A percentile compares a stretch with the other conserved stretches of the same genome.
Conservation (phyloP, 2,329 filamentous ascomycete species). For the Colletotrichum endophyticum region DNA sequence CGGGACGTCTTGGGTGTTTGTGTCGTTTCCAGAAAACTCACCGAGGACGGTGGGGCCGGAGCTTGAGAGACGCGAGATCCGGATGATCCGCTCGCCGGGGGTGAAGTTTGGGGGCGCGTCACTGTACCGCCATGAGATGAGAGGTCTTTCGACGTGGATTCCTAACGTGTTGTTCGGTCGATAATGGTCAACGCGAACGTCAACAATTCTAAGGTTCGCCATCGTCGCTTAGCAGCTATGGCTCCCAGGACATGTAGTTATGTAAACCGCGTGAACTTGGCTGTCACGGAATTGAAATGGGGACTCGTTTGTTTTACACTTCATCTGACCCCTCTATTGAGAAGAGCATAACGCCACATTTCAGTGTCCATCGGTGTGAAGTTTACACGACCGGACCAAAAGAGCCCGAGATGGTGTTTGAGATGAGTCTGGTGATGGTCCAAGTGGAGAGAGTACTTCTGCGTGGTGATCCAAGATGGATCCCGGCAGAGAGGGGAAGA, state of each 20-base stretch:
- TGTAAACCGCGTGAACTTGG: accelerated
- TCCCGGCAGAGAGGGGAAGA: background rate
- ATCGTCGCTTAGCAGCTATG: background rate
- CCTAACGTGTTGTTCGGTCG: slow-evolving; percentile 37
- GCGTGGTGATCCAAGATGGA: background rate
- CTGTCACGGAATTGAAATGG: background rate
- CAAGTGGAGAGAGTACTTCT: background rate
- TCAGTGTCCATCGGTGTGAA: background rate
- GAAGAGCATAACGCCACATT: background rate
- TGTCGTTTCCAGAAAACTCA: slow-evolving; percentile 29
- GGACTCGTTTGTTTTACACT: background rate
- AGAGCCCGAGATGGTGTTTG: background rate
- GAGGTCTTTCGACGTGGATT: slow-evolving; percentile 45
- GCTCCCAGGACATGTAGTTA: accelerated
- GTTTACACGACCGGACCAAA: background rate
- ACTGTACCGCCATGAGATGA: slow-evolving; percentile 51
- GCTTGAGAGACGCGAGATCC: slow-evolving; percentile 32
- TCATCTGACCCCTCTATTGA: background rate
- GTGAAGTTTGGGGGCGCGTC: slow-evolving; percentile 41
- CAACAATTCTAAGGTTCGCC: background rate
- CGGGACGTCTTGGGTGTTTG: slow-evolving; percentile 41
- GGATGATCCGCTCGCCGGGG: slow-evolving; percentile 46
- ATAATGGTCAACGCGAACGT: slow-evolving; percentile 42
- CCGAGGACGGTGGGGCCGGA: slow-evolving; percentile 19
- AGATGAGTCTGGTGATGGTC: background rate